A percentile compares a stretch with the other conserved stretches of the same genome.
Evolutionary conservation across 139 green algal species (phyloP).

Genomic region (Desmodesmus armatus): DNA sequence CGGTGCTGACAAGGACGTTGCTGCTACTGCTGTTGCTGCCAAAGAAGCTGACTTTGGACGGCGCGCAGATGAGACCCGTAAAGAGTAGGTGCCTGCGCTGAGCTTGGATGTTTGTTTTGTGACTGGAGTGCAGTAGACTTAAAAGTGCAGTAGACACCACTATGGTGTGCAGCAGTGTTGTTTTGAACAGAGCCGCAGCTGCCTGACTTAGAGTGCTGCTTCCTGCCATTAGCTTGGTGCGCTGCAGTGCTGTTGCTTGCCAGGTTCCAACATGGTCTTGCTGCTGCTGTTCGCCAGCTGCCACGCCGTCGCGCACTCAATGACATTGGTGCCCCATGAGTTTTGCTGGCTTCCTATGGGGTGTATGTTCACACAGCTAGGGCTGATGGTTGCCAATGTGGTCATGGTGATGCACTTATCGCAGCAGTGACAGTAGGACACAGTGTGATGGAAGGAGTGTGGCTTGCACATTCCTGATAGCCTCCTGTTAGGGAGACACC

Average conservation of each 20-base stretch:
- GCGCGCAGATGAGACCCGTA: slow-evolving; percentile 32
- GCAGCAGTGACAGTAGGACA: too few relatives aligned
- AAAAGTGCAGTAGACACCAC: too few relatives aligned
- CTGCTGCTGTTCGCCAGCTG: neutral
- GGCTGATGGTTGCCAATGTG: too few relatives aligned
- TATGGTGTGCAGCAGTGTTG: too few relatives aligned
- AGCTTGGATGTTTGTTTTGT: neutral
- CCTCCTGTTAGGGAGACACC: too few relatives aligned
- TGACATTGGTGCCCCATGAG: neutral
- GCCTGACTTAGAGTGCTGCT: neutral
- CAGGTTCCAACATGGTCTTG: neutral
- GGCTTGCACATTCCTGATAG: too few relatives aligned
- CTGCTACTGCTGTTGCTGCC: neutral
- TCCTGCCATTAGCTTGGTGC: neutral
- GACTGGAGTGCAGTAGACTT: neutral
- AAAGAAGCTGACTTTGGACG: slow-evolving; percentile 29
- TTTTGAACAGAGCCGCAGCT: neutral
- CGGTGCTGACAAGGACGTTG: neutral
- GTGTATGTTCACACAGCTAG: too few relatives aligned
- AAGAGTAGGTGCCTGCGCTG: neutral
- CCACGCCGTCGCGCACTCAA: neutral
- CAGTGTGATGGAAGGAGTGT: too few relatives aligned
- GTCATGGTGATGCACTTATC: too few relatives aligned
- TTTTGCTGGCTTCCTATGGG: neutral
- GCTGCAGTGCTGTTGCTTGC: neutral